Conservation (phyloP, 495 filamentous ascomycete genomes). For the Letharia columbiana region DNA sequence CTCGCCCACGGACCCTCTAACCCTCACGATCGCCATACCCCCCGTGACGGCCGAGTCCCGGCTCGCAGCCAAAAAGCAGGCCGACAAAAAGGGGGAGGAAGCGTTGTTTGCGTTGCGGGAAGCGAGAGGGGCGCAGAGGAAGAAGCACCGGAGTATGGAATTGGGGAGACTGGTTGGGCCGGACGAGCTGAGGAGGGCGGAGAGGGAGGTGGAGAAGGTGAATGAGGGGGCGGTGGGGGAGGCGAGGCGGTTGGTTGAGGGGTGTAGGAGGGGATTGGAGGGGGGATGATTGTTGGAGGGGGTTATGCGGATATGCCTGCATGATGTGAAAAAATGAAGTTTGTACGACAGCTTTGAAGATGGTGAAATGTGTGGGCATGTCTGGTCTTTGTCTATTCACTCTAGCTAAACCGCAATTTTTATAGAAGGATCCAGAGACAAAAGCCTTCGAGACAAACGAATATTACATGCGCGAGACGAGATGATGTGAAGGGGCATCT, state of each 20-base stretch:
- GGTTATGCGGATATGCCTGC: not conserved
- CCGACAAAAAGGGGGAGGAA: constrained; percentile 17
- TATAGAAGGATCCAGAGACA: not conserved
- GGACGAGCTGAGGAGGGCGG: constrained; percentile 23
- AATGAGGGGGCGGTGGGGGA: constrained; percentile 18
- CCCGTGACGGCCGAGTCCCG: constrained; percentile 49
- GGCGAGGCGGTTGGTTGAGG: constrained; percentile 23
- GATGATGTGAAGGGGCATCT: not conserved
- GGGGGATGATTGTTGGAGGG: constrained; percentile 17
- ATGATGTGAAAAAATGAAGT: no score
- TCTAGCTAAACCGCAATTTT: not conserved
- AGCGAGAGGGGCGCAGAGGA: constrained; percentile 23
- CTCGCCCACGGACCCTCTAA: constrained; percentile 22
- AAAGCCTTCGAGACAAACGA: not conserved
- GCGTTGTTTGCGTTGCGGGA: constrained; percentile 25
- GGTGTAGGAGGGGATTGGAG: constrained; percentile 27
- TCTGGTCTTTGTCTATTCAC: not conserved
- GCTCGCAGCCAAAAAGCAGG: constrained; percentile 23
- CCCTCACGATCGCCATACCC: constrained; percentile 19
- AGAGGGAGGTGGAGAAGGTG: constrained; percentile 27
- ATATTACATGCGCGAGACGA: not conserved
- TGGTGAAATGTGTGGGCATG: not conserved
- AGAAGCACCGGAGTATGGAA: constrained; percentile 21
- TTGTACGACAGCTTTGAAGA: no score
- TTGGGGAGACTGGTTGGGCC: constrained; percentile 27